These are phyloP conservation scores for Cytospora mali DNA, from an alignment of 2,329 filamentous ascomycete genomes.

Conservation along the genomic window DNA sequence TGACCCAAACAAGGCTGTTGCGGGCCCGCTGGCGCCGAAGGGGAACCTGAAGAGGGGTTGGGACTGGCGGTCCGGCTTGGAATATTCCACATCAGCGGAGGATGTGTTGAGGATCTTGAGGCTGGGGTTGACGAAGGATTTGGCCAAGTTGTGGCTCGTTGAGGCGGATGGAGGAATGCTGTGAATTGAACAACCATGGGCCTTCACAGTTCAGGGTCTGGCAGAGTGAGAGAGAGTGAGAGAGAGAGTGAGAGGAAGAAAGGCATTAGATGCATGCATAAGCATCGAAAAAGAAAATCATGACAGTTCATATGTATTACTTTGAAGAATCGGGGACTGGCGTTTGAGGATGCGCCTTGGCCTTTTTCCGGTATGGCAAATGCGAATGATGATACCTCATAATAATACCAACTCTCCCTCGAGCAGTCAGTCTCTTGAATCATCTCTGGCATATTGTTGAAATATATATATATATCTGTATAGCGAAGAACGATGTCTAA, in stretches of 20 bases:
- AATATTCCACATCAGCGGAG: constrained; percentile 59
- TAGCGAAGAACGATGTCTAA: neutral
- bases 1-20: constrained; percentile 24
- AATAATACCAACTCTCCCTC: neutral
- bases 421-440: neutral
- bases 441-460: neutral
- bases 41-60: constrained; percentile 77
- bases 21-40: constrained; percentile 49
- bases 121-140: constrained; percentile 72
- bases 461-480: neutral
- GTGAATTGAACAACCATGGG: neutral
- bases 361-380: neutral
- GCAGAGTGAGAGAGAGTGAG: no score
- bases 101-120: constrained; percentile 76
- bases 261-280: neutral
- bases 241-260: neutral
- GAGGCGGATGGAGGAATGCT: constrained; percentile 55
- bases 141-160: constrained; percentile 69
- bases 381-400: constrained; percentile 12
- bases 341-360: neutral
- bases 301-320: constrained; percentile 21
- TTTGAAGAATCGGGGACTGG: constrained; percentile 1
- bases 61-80: constrained; percentile 69
- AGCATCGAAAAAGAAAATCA: constrained; percentile 10
- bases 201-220: neutral